Conservation (phyloP, 768 basidiomycete species). For the Auriscalpium microsporum region DNA sequence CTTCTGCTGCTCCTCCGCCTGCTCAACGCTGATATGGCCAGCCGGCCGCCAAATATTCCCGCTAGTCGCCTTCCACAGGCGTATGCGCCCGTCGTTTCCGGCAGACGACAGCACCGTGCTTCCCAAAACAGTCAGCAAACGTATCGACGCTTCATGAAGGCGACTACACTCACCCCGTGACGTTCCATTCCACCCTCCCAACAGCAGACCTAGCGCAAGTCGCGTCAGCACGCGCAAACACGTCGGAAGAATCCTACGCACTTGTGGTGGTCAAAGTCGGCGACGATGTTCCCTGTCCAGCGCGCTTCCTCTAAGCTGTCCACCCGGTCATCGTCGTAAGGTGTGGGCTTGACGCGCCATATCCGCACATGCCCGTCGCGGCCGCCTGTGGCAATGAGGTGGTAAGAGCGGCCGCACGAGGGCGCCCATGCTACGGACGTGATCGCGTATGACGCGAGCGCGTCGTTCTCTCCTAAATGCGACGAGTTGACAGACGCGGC, state of each 20-base stretch:
- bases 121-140: conserved; percentile 1
- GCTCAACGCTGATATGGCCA: conserved; percentile 76
- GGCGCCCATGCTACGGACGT: conserved; percentile 91
- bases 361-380: conserved; percentile 86
- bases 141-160: neutral
- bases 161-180: conserved; percentile 53
- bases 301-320: conserved; percentile 36
- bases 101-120: conserved; percentile 79
- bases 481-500: conserved; percentile 13
- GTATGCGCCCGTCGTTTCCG: conserved; percentile 75
- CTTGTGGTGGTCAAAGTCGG: conserved; percentile 85
- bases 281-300: conserved; percentile 74
- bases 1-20: conserved; percentile 41
- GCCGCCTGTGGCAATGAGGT: conserved; percentile 85
- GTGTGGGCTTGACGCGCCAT: conserved; percentile 69
- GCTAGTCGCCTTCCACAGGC: conserved; percentile 78
- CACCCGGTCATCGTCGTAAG: conserved; percentile 28
- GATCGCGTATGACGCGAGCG: conserved; percentile 49
- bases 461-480: conserved; percentile 21
- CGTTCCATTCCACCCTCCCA: conserved; percentile 90
- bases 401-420: conserved; percentile 87
- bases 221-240: neutral
- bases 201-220: conserved; percentile 49
- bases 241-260: conserved; percentile 23
- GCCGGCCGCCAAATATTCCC: conserved; percentile 81